Evolutionary conservation across 2,329 filamentous ascomycete genomes (phyloP).

Genomic region (Botrytis hyacinthi): DNA sequence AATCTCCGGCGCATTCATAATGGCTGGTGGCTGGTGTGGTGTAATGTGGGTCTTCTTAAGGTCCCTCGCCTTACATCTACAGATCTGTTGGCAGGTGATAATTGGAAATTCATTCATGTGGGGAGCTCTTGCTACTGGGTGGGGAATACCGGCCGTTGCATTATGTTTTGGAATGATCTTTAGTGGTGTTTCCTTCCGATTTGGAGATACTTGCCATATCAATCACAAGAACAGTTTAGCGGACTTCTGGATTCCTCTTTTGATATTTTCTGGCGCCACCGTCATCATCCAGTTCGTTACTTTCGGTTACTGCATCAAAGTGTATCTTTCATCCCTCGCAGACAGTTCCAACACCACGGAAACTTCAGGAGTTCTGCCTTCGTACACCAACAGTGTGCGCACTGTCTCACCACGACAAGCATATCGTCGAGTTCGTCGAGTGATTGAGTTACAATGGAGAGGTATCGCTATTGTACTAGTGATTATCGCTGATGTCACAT

Average conservation of each 20-base stretch:
- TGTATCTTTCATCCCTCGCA: slow-evolving; percentile 81
- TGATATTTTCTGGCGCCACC: slow-evolving; percentile 73
- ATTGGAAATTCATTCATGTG: slow-evolving; percentile 90
- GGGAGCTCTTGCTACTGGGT: slow-evolving; percentile 74
- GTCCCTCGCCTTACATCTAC: slow-evolving; percentile 87
- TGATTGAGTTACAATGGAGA: slow-evolving; percentile 90
- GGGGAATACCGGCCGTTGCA: slow-evolving; percentile 77
- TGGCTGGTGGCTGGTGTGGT: slow-evolving; percentile 80
- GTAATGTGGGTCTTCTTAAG: slow-evolving; percentile 91
- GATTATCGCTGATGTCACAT: slow-evolving; percentile 87
- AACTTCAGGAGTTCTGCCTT: slow-evolving; percentile 65
- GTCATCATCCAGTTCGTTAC: slow-evolving; percentile 81
- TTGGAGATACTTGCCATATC: slow-evolving; percentile 87
- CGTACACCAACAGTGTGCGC: slow-evolving; percentile 73
- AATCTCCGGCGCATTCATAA: slow-evolving; percentile 79
- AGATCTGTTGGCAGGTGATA: slow-evolving; percentile 95
- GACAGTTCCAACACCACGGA: slow-evolving; percentile 70
- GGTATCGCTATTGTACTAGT: slow-evolving; percentile 87
- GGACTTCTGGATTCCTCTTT: slow-evolving; percentile 86
- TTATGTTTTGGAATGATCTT: slow-evolving; percentile 74
- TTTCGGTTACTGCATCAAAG: slow-evolving; percentile 89
- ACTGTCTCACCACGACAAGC: slow-evolving; percentile 77
- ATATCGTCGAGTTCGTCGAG: slow-evolving; percentile 80
- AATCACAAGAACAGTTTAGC: slow-evolving; percentile 81
- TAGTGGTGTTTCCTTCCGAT: slow-evolving; percentile 91